Evolutionary conservation across 495 filamentous ascomycete genomes (phyloP), one percentile per base, ranked within the genome.

Genomic region (Lasiosphaeris hirsuta): DNA sequence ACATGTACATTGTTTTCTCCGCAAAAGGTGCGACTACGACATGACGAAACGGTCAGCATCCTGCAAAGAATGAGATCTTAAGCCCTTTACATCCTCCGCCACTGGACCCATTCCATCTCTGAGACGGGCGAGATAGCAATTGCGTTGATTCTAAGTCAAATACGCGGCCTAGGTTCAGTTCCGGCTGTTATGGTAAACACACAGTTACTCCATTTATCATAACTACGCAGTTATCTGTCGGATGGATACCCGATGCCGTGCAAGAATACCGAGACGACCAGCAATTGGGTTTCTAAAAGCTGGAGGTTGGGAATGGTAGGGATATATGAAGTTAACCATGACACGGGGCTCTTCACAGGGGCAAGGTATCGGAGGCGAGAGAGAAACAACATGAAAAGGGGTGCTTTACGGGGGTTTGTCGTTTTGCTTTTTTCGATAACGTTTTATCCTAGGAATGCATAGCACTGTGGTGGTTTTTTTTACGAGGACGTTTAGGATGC

Each of bases 361-460:
- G 43, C 42, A 18, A 19, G 42, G n/a, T 7, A 8, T 5, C 10
- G 18, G 35, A 48, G 45, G n/a, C 14, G 19, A 33, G 33, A 13
- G 46, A 15, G 10, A 19, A 34, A 17, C 19, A 49, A 49, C 46
- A 49, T 19, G 46, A 33, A 36, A 33, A 10, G 33, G 15, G 15
- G 38, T 5, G 23, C 23, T 30, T 30, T 5, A 30, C 5, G 2
- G 23, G 23, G 23, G 23, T 30, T 30, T 5, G 5, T n/a, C 43
- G 19, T 52, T 42, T 57, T 17, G 37, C 30, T 53, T 48, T 13
- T 60, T 39, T 15, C 15, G 36, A 10, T 5, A 1, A 9, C 11
- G 8, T 19, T 45, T 59, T 51, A 50, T 46, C 39, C 45, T 17
- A 38, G 58, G 47, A 49, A 51, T 63, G 64, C 64, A 66, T 66